A percentile compares a stretch with the other conserved stretches of the same genome.
Evolutionary conservation across 805 yeast species (phyloP).

Genomic region (Torulaspora gathmanii): DNA sequence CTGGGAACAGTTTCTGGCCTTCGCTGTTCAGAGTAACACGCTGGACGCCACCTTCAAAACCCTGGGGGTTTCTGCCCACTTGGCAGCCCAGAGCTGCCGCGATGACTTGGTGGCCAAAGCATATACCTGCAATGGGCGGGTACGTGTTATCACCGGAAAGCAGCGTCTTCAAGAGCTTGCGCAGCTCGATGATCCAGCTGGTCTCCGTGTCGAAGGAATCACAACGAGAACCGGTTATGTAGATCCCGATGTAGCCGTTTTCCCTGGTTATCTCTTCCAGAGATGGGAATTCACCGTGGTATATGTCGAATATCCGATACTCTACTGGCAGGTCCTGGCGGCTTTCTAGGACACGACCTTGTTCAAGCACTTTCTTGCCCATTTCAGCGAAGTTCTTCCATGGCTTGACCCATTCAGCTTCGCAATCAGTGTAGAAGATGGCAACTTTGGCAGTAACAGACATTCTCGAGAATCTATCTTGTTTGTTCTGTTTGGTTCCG

Average conservation of each 20-base stretch:
- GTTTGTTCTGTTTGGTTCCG: background rate
- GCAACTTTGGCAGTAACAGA: constrained; percentile 18
- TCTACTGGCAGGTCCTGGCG: constrained; percentile 14
- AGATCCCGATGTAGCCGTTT: constrained; percentile 34
- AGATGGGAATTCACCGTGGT: constrained; percentile 26
- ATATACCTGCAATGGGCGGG: constrained; percentile 62
- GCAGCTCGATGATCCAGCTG: constrained; percentile 42
- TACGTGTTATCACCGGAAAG: constrained; percentile 12
- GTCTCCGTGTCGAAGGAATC: constrained; percentile 41
- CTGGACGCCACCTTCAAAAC: constrained; percentile 70
- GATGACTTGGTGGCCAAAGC: constrained; percentile 85
- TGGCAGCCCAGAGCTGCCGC: constrained; percentile 59
- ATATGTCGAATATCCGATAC: constrained; percentile 19
- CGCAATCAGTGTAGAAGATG: constrained; percentile 28
- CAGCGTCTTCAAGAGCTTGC: constrained; percentile 33
- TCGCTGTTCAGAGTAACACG: constrained; percentile 44
- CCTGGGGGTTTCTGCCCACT: constrained; percentile 53
- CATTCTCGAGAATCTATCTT: background rate
- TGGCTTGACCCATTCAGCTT: constrained; percentile 22
- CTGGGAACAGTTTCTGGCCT: constrained; percentile 21
- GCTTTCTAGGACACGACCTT: constrained; percentile 8
- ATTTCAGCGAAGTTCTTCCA: constrained; percentile 30
- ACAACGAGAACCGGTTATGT: constrained; percentile 46
- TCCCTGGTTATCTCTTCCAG: constrained; percentile 13
- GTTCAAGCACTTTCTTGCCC: constrained; percentile 21